Base-by-base conservation (phyloP, 176 grass and related monocot genomes). In the Melocanna baccifera region DNA sequence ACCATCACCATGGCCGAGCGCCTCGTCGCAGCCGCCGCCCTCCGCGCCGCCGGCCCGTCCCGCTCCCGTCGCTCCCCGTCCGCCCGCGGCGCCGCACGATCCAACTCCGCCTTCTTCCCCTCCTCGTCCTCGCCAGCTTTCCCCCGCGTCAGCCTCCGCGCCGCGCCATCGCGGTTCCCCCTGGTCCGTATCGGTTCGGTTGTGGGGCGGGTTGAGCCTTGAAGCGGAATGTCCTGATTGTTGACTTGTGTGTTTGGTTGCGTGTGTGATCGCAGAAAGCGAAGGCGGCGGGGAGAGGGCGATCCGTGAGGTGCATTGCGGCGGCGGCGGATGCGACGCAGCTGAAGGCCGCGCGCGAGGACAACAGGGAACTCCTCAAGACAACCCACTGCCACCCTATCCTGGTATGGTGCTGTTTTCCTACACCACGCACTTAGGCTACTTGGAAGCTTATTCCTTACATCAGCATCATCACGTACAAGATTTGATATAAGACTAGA, bases 301-400 rank as follows among this genome's bases (percentile, higher is more conserved):
- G 80, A 48, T 69, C 76, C n/a, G 92, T 83, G 84, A 84, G 82
- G 75, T 89, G 87, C 48, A 67, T 72, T 67, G 83, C 86, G 12
- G 52, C 85, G 47, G 85, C 87, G 56, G 89, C 93, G 6, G 93
- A 91, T 77, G 56, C 78, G 16, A 62, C 87, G 75, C 93, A 96
- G 88, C 81, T 96, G 78, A 99, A 90, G 84, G 83, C 88, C 45
- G 96, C 96, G 6, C 89, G 88, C 70, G 88, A 96, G 88, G 96
- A 99, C 74, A 92, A 91, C 66, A 96, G 65, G 83, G 96, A 91
- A 50, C 88, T 99, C 52, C 93, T 99, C 73, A 91, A 69, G 64
- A 84, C 81, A 8, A 92, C 83, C 14, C 82, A 86, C 64, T 94
- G 91, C 86, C 93, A 99, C 83, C 96, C 96, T 8, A 99, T 99